phyloP scores from a whole-genome alignment of 768 basidiomycete genomes.

The Psilocybe subaeruginosa region DNA sequence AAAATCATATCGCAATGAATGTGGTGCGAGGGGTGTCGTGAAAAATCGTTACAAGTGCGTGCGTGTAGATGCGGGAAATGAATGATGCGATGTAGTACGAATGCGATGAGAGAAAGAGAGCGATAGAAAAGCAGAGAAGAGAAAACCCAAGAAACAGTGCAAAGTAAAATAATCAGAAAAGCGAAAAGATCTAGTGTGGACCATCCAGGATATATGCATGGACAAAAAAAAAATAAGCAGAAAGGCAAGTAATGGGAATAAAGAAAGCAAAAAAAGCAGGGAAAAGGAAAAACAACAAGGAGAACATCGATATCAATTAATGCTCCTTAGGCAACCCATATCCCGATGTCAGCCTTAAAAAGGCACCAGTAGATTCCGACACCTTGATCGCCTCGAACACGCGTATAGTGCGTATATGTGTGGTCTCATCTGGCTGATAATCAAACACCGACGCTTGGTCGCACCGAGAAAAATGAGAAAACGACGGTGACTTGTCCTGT shows the following conservation, averaged over 20 bases:
- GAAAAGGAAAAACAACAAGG: no score
- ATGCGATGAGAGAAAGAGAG: neutral
- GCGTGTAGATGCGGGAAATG: neutral
- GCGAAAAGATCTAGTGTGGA: no score
- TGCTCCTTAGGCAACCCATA: no score
- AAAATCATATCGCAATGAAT: no score
- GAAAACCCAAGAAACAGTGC: neutral
- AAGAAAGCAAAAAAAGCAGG: neutral
- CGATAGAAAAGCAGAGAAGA: neutral
- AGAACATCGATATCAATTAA: no score
- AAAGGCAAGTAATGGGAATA: no score
- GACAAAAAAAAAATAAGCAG: no score
- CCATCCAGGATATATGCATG: no score
- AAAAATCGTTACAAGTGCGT: neutral
- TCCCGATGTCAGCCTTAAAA: no score
- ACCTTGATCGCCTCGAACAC: constrained; percentile 54
- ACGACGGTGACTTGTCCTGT: constrained; percentile 2
- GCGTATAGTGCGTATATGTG: constrained; percentile 53
- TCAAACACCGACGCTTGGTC: neutral
- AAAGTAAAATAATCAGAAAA: no score
- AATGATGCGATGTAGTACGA: neutral
- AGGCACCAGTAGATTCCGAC: neutral
- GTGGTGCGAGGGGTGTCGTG: neutral
- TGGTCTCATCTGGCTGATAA: constrained; percentile 39
- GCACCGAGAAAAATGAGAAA: neutral